Evolutionary conservation across 306 rosid species (phyloP).

Genomic region (Rosa rugosa): DNA sequence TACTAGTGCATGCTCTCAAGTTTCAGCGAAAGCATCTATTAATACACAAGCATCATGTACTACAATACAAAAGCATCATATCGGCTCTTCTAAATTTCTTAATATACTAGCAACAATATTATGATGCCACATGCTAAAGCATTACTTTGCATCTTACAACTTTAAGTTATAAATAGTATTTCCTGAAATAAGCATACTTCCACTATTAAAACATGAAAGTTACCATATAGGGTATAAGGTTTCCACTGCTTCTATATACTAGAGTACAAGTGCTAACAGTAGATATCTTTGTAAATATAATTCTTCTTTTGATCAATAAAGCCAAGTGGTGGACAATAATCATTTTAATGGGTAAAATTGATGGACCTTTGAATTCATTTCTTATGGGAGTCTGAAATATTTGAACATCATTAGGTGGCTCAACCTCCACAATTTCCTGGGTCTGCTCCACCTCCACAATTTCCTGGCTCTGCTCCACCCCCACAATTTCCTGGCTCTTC

Average conservation of each 20-base stretch:
- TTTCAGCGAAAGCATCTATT: not conserved
- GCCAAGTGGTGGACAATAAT: not conserved
- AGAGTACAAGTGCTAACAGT: not conserved
- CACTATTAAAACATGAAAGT: not conserved
- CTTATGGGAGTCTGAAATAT: slow-evolving; percentile 22
- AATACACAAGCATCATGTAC: not conserved
- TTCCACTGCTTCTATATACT: not conserved
- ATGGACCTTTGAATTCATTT: slow-evolving; percentile 17
- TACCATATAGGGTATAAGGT: not conserved
- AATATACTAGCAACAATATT: not conserved
- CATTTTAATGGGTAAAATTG: not conserved
- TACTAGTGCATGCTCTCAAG: not conserved
- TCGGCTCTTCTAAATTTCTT: not conserved
- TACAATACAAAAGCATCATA: not conserved
- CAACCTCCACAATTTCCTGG: slow-evolving; percentile 40
- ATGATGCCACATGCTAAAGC: not conserved
- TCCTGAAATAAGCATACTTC: not conserved
- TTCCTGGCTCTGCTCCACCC: slow-evolving; percentile 63
- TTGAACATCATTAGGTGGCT: slow-evolving; percentile 43
- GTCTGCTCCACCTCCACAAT: slow-evolving; percentile 31
- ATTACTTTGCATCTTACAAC: not conserved
- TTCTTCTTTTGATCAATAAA: not conserved
- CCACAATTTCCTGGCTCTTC: slow-evolving; percentile 69
- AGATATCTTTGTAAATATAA: not conserved
- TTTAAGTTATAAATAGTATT: not conserved